Percentiles rank a stretch among this genome's conserved stretches.
Evolutionary conservation across 1,139 yeast species (phyloP).

Genomic region (Pichia sp.): DNA sequence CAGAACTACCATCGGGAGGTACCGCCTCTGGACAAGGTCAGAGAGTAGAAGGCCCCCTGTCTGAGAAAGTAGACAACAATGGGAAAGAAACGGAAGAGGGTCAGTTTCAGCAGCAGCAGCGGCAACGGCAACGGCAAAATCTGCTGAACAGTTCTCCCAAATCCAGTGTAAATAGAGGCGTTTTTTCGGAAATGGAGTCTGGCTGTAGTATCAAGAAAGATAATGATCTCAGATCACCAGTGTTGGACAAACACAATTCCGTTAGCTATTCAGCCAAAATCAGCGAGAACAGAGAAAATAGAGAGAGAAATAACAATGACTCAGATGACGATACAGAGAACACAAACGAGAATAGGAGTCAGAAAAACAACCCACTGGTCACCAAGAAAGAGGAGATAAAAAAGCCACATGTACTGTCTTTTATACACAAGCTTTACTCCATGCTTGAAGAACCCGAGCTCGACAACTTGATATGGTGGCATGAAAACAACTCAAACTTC

Average conservation of each 20-base stretch:
- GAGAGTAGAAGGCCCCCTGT: background rate
- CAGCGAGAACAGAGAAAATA: background rate
- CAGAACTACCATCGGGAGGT: background rate
- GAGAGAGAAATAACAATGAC: slow-evolving; percentile 3
- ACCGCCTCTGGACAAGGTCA: background rate
- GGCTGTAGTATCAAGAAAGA: background rate
- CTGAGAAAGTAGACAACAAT: background rate
- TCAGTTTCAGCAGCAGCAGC: too few species aligned
- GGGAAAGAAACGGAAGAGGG: too few species aligned
- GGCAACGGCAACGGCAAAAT: too few species aligned
- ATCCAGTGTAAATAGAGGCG: too few species aligned
- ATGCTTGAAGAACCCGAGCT: slow-evolving; percentile 55
- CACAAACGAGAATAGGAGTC: background rate
- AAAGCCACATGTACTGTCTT: slow-evolving; percentile 39
- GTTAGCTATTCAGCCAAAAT: background rate
- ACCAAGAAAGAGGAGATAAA: slow-evolving; percentile 6
- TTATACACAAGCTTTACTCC: slow-evolving; percentile 55
- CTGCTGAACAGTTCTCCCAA: too few species aligned
- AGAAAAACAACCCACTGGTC: background rate
- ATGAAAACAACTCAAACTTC: slow-evolving; percentile 51
- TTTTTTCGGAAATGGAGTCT: too few species aligned
- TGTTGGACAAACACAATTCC: background rate
- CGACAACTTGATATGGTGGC: slow-evolving; percentile 72
- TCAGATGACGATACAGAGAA: background rate
- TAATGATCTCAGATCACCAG: background rate